These are phyloP conservation scores for Atalantia buxifolia DNA, from an alignment of 345 rosid species.

Conservation along the genomic window DNA sequence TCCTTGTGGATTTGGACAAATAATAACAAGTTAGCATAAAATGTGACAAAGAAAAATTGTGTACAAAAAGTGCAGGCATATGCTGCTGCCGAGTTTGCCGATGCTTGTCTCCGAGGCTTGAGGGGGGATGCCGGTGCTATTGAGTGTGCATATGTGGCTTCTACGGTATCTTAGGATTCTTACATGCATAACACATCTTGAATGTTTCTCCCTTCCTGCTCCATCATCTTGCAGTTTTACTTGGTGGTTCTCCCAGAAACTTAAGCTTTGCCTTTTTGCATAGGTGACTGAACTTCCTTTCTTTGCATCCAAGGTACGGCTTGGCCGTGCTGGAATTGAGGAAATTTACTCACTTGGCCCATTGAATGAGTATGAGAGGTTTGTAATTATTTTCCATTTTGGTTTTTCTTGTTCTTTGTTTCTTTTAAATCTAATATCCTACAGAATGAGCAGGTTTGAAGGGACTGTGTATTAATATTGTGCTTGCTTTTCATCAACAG, in stretches of 20 bases:
- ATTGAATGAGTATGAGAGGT: slow-evolving; percentile 86
- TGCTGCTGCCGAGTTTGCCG: slow-evolving; percentile 98
- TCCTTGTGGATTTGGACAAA: background rate
- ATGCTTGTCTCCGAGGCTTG: slow-evolving; percentile 79
- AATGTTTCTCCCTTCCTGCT: background rate
- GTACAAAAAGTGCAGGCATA: slow-evolving; percentile 59
- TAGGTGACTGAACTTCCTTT: slow-evolving; percentile 97
- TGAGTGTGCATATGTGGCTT: slow-evolving; percentile 80
- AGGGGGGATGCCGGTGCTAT: slow-evolving; percentile 77
- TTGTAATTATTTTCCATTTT: background rate
- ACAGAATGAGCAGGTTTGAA: background rate
- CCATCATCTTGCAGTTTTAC: background rate
- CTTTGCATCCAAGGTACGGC: slow-evolving; percentile 84
- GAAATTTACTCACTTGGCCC: slow-evolving; percentile 81
- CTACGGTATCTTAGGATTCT: slow-evolving; percentile 41
- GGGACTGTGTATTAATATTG: background rate
- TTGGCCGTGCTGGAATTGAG: slow-evolving; percentile 74
- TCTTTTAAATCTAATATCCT: background rate
- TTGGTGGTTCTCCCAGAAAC: background rate
- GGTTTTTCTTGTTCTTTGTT: background rate
- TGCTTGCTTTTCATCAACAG: slow-evolving; percentile 25
- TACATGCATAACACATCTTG: background rate
- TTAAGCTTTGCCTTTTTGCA: background rate
- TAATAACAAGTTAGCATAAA: background rate
- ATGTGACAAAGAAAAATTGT: background rate